phyloP scores from a whole-genome alignment of 805 yeast species.

The Wickerhamomyces mucosus region DNA sequence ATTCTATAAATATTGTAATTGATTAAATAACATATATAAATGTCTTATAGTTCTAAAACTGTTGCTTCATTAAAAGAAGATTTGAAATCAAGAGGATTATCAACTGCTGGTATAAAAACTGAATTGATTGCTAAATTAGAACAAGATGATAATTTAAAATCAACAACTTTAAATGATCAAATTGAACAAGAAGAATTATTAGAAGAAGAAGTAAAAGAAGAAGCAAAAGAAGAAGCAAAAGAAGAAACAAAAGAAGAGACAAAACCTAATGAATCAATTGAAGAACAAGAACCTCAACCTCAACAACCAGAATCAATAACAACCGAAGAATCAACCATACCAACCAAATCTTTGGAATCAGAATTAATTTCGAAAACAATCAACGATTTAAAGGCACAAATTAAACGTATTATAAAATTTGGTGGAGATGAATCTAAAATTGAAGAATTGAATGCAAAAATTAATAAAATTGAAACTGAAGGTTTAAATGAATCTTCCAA shows the following conservation, averaged over 20 bases:
- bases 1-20: background rate
- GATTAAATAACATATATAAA: background rate
- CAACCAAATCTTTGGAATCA: background rate
- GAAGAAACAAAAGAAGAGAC: constrained; percentile 3
- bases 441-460: background rate
- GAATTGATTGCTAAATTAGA: constrained; percentile 61
- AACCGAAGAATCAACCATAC: background rate
- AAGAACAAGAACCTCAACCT: constrained; percentile 1
- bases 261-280: background rate
- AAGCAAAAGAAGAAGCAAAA: constrained; percentile 5
- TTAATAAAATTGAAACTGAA: background rate
- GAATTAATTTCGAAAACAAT: constrained; percentile 40
- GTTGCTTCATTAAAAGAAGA: constrained; percentile 80
- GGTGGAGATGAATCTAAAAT: constrained; percentile 56
- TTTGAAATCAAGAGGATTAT: constrained; percentile 56
- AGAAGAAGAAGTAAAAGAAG: constrained; percentile 2
- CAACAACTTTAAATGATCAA: too few relatives aligned
- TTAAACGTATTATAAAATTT: constrained; percentile 71
- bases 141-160: constrained; percentile 34
- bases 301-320: background rate
- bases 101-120: constrained; percentile 71
- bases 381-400: constrained; percentile 46
- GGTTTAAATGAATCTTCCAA: constrained; percentile 1
- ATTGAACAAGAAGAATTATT: constrained; percentile 2
- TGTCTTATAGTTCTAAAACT: constrained; percentile 46